A percentile compares a stretch with the other conserved stretches of the same genome.
Conservation (phyloP, 164 flowering plant species). For the Piper betle region DNA sequence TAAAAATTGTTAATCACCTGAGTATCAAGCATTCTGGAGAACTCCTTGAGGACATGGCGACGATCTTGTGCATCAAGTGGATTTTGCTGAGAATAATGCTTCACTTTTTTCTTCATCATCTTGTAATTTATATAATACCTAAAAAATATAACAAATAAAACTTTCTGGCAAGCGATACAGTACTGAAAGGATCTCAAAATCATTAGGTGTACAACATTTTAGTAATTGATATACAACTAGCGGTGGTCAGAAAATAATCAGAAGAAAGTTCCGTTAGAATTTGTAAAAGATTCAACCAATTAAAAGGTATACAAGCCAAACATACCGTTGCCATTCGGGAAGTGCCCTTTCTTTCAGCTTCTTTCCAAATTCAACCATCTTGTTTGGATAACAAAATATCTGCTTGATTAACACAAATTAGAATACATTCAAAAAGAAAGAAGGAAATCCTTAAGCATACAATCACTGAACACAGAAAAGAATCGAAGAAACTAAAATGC, state of each 20-base stretch:
- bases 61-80: slow-evolving; percentile 39
- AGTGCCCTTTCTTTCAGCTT: slow-evolving; percentile 23
- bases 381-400: neutral
- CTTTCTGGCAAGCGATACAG: too few relatives aligned
- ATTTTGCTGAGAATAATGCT: slow-evolving; percentile 48
- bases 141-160: slow-evolving; percentile 1
- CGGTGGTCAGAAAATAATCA: too few relatives aligned
- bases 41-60: slow-evolving; percentile 48
- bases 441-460: too few relatives aligned
- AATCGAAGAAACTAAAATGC: too few relatives aligned
- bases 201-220: too few relatives aligned
- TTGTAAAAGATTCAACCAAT: too few relatives aligned
- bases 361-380: slow-evolving; percentile 30
- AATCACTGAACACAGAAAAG: too few relatives aligned
- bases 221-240: too few relatives aligned
- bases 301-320: slow-evolving; percentile 5
- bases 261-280: too few relatives aligned
- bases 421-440: too few relatives aligned
- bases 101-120: slow-evolving; percentile 78
- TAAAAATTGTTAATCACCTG: slow-evolving; percentile 30
- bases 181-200: too few relatives aligned
- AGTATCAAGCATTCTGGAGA: slow-evolving; percentile 60
- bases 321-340: slow-evolving; percentile 26
- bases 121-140: slow-evolving; percentile 79
- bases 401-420: too few relatives aligned